Percentiles rank a stretch among this genome's conserved stretches.
Evolutionary conservation across 1,284 basidiomycete genomes (phyloP).

Genomic region (Cutaneotrichosporon daszewskae): DNA sequence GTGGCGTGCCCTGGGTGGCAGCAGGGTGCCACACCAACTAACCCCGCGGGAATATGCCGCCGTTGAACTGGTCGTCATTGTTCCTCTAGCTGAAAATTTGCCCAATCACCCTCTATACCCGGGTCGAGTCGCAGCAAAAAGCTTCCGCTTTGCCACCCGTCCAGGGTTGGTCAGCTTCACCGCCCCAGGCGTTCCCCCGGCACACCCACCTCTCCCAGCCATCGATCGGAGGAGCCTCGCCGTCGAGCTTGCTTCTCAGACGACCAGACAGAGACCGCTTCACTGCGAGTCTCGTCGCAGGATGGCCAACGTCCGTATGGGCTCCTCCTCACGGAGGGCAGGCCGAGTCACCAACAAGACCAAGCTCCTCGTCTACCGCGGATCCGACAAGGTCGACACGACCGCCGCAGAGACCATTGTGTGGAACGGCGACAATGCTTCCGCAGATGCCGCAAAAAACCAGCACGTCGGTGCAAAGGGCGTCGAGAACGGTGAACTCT

Average conservation of each 20-base stretch:
- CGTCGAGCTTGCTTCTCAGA: constrained; percentile 15
- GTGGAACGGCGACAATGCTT: constrained; percentile 31
- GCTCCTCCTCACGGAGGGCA: constrained; percentile 39
- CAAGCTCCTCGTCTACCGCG: constrained; percentile 74
- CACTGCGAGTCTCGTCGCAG: constrained; percentile 8
- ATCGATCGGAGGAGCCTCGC: neutral
- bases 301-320: constrained; percentile 25
- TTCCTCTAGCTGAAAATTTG: too few relatives aligned
- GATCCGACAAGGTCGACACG: constrained; percentile 70
- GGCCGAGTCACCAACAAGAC: constrained; percentile 79
- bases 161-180: too few relatives aligned
- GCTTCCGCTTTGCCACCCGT: too few relatives aligned
- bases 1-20: too few relatives aligned
- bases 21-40: too few relatives aligned
- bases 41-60: too few relatives aligned
- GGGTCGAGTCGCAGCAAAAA: too few relatives aligned
- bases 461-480: constrained; percentile 44
- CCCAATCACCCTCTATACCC: too few relatives aligned
- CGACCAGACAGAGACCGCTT: constrained; percentile 16
- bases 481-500: constrained; percentile 44
- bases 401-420: constrained; percentile 71
- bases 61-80: too few relatives aligned
- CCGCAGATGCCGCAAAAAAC: constrained; percentile 30
- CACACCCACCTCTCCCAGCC: too few relatives aligned
- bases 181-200: too few relatives aligned